Percentiles rank a stretch among this genome's conserved stretches.
Conservation (phyloP, 1,284 basidiomycete species). For the Rhizoctonia solani region DNA sequence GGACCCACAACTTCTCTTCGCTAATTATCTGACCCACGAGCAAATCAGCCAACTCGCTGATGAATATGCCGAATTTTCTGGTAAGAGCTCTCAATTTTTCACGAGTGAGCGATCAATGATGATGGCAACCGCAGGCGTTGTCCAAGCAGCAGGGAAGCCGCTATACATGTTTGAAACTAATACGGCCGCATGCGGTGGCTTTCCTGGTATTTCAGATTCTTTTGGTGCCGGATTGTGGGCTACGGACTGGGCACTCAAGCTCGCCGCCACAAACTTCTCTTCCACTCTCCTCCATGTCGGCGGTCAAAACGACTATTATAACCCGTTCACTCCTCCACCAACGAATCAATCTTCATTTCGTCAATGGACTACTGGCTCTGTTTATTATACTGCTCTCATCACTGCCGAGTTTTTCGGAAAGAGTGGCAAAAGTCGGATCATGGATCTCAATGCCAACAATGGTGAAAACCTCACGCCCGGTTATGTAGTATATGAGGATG, state of each 20-base stretch:
- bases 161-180: too few relatives aligned
- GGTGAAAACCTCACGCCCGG: too few relatives aligned
- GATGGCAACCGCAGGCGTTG: background rate
- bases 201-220: too few relatives aligned
- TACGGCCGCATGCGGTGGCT: too few relatives aligned
- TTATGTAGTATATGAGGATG: slow-evolving; percentile 68
- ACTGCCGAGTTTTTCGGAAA: slow-evolving; percentile 47
- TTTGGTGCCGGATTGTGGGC: slow-evolving; percentile 79
- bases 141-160: slow-evolving; percentile 44
- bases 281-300: slow-evolving; percentile 43
- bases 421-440: slow-evolving; percentile 44
- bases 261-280: slow-evolving; percentile 63
- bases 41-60: slow-evolving; percentile 15
- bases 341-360: slow-evolving; percentile 34
- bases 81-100: background rate
- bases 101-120: background rate
- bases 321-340: slow-evolving; percentile 55
- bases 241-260: slow-evolving; percentile 63
- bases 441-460: slow-evolving; percentile 42
- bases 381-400: slow-evolving; percentile 46
- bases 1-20: slow-evolving; percentile 32
- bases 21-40: slow-evolving; percentile 30
- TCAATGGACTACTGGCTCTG: too few relatives aligned
- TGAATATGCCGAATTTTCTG: slow-evolving; percentile 29
- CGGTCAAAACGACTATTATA: slow-evolving; percentile 41